These are phyloP conservation scores for Kalanchoe fedtschenkoi DNA, from an alignment of 164 flowering plant genomes.

Conservation along the genomic window DNA sequence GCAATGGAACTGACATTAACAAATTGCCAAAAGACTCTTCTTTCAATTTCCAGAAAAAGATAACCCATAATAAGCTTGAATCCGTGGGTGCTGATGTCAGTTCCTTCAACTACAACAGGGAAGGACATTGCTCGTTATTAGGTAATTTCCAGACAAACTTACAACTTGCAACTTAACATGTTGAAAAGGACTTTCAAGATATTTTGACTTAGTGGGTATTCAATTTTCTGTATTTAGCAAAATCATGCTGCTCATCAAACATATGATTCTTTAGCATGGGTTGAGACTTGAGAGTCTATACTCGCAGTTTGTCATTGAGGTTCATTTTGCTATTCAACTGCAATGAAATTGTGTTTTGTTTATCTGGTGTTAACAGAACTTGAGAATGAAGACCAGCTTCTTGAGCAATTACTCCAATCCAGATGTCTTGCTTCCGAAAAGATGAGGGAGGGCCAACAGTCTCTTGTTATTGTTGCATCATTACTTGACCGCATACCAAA, in stretches of 20 bases:
- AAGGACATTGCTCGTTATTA: conserved; percentile 24
- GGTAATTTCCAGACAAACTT: conserved; percentile 21
- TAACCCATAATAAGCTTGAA: conserved; percentile 58
- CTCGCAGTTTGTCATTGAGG: not conserved
- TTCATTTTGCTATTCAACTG: not conserved
- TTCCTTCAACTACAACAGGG: conserved; percentile 17
- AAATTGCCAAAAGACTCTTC: conserved; percentile 21
- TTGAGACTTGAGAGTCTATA: not conserved
- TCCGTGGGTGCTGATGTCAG: conserved; percentile 16
- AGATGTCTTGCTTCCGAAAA: conserved; percentile 44
- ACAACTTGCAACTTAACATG: not conserved
- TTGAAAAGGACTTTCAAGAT: no score
- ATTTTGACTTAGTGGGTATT: not conserved
- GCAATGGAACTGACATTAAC: conserved; percentile 14
- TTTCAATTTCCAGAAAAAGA: conserved; percentile 77
- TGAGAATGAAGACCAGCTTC: conserved; percentile 80
- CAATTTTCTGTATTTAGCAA: not conserved
- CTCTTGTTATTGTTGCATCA: conserved; percentile 77
- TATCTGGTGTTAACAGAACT: conserved; percentile 30
- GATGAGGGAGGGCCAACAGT: conserved; percentile 51
- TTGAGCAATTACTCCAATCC: conserved; percentile 45
- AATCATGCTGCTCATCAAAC: not conserved
- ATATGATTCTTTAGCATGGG: not conserved
- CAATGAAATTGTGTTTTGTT: not conserved
- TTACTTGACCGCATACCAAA: conserved; percentile 94